phyloP scores from a whole-genome alignment of 2,329 filamentous ascomycete species.

The Fusarium ambrosium region DNA sequence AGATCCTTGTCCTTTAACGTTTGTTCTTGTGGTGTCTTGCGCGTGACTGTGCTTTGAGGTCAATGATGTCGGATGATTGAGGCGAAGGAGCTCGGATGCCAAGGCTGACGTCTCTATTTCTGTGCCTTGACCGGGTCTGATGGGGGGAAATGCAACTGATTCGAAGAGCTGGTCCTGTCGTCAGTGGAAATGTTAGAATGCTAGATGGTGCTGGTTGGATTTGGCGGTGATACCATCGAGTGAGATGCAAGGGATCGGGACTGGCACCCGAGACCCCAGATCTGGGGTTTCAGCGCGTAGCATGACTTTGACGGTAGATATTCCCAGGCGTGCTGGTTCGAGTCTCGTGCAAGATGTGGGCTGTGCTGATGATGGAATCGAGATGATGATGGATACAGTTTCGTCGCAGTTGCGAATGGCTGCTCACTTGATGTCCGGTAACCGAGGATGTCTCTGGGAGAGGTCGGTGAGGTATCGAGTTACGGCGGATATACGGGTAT shows the following conservation, averaged over 20 bases:
- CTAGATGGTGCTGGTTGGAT: not conserved
- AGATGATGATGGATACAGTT: not conserved
- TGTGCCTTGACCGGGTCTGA: not conserved
- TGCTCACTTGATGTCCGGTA: not conserved
- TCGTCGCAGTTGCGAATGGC: constrained; percentile 19
- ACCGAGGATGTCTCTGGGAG: not conserved
- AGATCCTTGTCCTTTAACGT: constrained; percentile 1
- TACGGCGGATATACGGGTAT: not conserved
- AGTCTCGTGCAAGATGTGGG: not conserved
- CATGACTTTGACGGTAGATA: not conserved
- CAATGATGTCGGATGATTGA: not conserved
- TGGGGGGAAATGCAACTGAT: not conserved
- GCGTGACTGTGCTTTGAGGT: not conserved
- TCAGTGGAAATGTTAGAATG: not conserved
- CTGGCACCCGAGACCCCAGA: not conserved
- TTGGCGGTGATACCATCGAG: not conserved
- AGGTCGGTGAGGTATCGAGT: not conserved
- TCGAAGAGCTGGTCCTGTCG: not conserved
- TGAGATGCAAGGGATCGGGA: constrained; percentile 1
- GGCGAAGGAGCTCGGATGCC: not conserved
- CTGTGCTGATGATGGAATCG: not conserved
- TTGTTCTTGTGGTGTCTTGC: not conserved
- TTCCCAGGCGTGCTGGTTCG: not conserved
- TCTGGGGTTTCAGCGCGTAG: not conserved
- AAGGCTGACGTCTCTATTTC: not conserved